A percentile compares a stretch with the other conserved stretches of the same genome.
These are phyloP conservation scores for Paxillus involutus DNA, from an alignment of 768 basidiomycete genomes.

Conservation along the genomic window DNA sequence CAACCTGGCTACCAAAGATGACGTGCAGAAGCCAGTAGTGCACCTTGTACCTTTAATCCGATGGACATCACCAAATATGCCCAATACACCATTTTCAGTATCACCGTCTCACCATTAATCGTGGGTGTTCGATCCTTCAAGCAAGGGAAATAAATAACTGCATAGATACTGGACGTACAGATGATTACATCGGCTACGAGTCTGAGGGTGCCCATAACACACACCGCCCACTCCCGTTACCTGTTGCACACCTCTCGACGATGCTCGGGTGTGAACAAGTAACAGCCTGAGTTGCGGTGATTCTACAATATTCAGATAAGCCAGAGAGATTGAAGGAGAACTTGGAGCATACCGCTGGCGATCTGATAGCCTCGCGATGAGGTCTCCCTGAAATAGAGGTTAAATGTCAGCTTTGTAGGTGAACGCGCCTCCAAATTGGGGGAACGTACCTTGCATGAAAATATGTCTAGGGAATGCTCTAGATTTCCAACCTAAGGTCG, in stretches of 20 bases:
- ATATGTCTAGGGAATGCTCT: conserved; percentile 76
- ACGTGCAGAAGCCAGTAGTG: no score
- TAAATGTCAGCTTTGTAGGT: not conserved
- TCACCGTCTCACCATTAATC: no score
- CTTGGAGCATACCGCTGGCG: conserved; percentile 42
- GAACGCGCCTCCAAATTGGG: not conserved
- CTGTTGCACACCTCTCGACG: conserved; percentile 72
- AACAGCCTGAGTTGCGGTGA: conserved; percentile 88
- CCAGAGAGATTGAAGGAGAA: not conserved
- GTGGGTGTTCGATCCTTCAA: no score
- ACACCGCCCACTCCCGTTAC: conserved; percentile 79
- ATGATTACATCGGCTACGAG: conserved; percentile 1
- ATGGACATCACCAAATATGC: no score
- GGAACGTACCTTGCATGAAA: conserved; percentile 60
- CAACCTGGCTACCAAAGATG: no score
- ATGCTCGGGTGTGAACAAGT: conserved; percentile 80
- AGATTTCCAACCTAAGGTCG: conserved; percentile 65
- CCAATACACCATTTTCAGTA: no score
- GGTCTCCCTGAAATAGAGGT: conserved; percentile 54
- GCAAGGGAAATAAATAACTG: no score
- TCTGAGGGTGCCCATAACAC: conserved; percentile 68
- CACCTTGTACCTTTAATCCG: no score
- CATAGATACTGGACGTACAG: not conserved
- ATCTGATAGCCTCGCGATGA: conserved; percentile 63
- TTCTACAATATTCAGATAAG: conserved; percentile 38